A percentile compares a stretch with the other conserved stretches of the same genome.
Evolutionary conservation across 768 basidiomycete genomes (phyloP).

Genomic region (Lactarius akahatsu): DNA sequence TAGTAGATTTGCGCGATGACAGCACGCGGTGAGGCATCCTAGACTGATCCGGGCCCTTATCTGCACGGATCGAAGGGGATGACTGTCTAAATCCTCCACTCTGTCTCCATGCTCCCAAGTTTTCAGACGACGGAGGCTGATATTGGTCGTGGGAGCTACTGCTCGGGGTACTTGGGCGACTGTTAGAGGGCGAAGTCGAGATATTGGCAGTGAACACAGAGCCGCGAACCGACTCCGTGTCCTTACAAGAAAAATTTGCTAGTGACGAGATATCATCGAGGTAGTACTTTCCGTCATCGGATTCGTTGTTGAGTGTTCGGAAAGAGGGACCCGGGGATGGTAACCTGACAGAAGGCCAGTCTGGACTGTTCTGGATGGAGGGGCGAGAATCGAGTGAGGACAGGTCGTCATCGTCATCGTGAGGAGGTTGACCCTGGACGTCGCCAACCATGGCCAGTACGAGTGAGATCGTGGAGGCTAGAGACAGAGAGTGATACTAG

Average conservation of each 20-base stretch:
- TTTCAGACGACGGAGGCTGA: conserved; percentile 54
- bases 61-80: conserved; percentile 50
- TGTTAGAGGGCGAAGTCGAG: conserved; percentile 48
- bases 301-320: background rate
- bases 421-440: background rate
- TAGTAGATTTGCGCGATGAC: background rate
- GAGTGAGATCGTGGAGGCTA: background rate
- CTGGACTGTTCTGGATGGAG: conserved; percentile 1
- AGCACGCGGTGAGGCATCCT: conserved; percentile 49
- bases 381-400: background rate
- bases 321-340: background rate
- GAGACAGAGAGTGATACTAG: background rate
- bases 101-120: conserved; percentile 49
- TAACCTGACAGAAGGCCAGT: background rate
- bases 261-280: background rate
- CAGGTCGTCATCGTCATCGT: background rate
- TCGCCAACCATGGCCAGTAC: background rate
- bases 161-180: conserved; percentile 59
- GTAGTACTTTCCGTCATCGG: background rate
- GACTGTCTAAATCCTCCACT: conserved; percentile 52
- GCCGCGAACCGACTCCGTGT: background rate
- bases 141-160: conserved; percentile 44
- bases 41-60: conserved; percentile 42
- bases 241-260: background rate
- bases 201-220: background rate